phyloP scores from a whole-genome alignment of 805 yeast species.

The Yarrowia yakushimensis region DNA sequence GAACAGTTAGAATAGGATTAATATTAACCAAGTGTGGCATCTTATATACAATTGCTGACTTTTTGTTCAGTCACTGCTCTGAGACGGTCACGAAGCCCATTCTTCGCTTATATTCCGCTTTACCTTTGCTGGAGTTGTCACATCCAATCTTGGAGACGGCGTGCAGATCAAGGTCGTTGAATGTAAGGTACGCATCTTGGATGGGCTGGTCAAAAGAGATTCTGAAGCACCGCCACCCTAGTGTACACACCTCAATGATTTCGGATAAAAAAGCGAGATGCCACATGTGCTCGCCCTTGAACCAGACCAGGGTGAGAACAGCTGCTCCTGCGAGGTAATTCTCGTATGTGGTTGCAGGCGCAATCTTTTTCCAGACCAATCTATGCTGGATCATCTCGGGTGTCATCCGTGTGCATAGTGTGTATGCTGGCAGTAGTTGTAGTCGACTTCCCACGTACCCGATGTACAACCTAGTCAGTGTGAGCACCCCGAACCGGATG shows the following conservation, averaged over 20 bases:
- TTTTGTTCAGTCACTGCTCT: background rate
- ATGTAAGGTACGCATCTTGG: background rate
- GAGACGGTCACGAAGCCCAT: background rate
- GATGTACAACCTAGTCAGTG: background rate
- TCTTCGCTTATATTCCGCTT: background rate
- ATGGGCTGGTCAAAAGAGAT: conserved; percentile 3
- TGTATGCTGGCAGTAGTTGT: background rate
- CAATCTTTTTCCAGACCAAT: background rate
- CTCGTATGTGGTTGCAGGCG: conserved; percentile 2
- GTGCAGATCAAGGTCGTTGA: conserved; percentile 7
- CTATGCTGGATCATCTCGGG: conserved; percentile 8
- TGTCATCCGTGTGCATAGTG: background rate
- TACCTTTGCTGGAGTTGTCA: background rate
- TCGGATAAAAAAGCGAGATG: background rate
- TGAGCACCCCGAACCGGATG: background rate
- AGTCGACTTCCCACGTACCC: background rate
- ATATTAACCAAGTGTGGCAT: background rate
- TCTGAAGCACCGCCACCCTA: conserved; percentile 13
- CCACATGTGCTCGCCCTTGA: conserved; percentile 3
- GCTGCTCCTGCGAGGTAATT: conserved; percentile 5
- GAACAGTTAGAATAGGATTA: background rate
- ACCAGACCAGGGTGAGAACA: background rate
- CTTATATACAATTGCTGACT: background rate
- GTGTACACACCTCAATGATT: conserved; percentile 6
- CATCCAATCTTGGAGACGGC: background rate